Base-by-base conservation (phyloP, 1,284 basidiomycete genomes). In the Tilletiopsis washingtonensis region DNA sequence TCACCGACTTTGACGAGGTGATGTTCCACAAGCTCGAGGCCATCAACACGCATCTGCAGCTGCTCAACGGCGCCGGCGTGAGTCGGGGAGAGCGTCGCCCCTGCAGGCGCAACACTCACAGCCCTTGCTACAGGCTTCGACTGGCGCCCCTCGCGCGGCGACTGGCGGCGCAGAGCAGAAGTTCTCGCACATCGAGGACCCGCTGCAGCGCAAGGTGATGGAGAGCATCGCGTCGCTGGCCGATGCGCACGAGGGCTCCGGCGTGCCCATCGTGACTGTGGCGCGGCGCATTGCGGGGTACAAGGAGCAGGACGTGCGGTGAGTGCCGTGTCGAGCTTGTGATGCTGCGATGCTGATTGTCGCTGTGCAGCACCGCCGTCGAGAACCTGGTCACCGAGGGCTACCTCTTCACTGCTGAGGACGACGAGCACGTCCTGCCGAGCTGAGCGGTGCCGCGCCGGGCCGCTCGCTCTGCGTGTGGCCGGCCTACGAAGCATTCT, bases 1-100 rank as follows among this genome's bases (percentile, higher is more conserved):
- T 86, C 37, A 79, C 76, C 25, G 85, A 93, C 69, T 77, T 79
- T 36, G 82, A 89, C 73, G 91, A 98, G 74, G 75, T 88, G 38
- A 83, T 83, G 64, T 91, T 87, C 74, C 91, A 97, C 70, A 66
- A 80, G 27, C 68, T 81, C 46, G 82, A 85, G 56, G 77, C 77
- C 4, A 76, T 82, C 45, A 77, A 78, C 40, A 47, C 57, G 5
- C 69, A 71, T 40, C 50, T 70, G 5, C 57, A 59, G 42, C 53
- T 61, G 23, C 55, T 58, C 14, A 57, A 59, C 25, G 65, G 54
- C 21, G 11, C 37, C 5, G 47, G 46, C 9, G 40, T 17, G 6
- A 29, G n/a, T n/a, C n/a, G n/a, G n/a, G n/a, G n/a, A n/a, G n/a
- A n/a, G n/a, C n/a, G n/a, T n/a, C n/a, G n/a, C n/a, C n/a, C n/a